Base-by-base conservation (phyloP, 352 stramenopile genomes). In the Phytopythium vexans region DNA sequence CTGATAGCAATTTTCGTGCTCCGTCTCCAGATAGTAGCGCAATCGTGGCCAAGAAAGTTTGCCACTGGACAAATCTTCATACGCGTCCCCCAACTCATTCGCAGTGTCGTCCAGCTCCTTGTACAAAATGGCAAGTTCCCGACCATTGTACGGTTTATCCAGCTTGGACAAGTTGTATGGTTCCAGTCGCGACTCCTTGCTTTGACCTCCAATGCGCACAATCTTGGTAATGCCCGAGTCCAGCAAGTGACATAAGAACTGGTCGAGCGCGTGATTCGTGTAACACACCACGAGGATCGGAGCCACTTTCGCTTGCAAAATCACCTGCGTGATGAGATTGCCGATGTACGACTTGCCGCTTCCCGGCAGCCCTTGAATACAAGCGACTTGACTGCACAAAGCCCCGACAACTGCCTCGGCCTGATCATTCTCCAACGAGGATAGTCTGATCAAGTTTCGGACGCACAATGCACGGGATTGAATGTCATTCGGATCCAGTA, bases 201-300 rank as follows among this genome's bases (percentile, higher is more conserved):
- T 87, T 49, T 82, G 69, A 3, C 81, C 72, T 46, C 88, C 86
- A 32, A 96, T 72, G 36, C 88, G 79, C 16, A 95, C 83, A 40
- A 94, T 76, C 32, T 53, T 66, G 4, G 59, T 66, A 11, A 88
- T 65, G 1, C 68, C 60, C 37, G 66, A 57, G 46, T 83, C 66
- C 7, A 95, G 33, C 35, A 97, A 60, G 45, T 92, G 75, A 45
- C 88, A 84, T n/a, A 97, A 62, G 58, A 97, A 95, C 62, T 95
- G 87, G 68, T 96, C 86, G 41, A 97, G 72, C 10, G 88, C 86
- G 57, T 97, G 86, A 66, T 97, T 97, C 11, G 88, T 97, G 61
- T 93, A 96, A 68, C 88, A 97, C 8, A 97, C 82, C 51, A 79
- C 77, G 5, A 97, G 60, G 42, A 97, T 86, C 4, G 74, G 74